A percentile compares a stretch with the other conserved stretches of the same genome.
These are phyloP conservation scores for Pyrus hybrid DNA, from an alignment of 331 rosid genomes.

Conservation along the genomic window DNA sequence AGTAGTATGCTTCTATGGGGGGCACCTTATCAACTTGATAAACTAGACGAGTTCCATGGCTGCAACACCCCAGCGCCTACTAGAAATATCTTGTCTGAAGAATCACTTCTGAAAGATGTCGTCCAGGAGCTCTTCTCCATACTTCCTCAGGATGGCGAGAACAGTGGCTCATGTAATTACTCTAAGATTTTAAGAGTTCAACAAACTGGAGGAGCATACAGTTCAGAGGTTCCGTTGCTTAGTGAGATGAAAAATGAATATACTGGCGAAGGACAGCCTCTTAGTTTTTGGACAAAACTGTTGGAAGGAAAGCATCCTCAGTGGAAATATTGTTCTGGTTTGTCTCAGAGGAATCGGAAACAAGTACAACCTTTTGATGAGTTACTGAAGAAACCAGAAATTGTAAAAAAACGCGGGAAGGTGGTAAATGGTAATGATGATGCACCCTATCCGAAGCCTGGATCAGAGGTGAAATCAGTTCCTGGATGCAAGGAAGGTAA, in stretches of 20 bases:
- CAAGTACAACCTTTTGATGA: constrained; percentile 37
- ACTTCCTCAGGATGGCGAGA: constrained; percentile 40
- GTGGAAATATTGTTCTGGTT: constrained; percentile 55
- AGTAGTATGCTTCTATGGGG: constrained; percentile 73
- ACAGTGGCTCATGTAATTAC: constrained; percentile 22
- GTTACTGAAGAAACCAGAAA: constrained; percentile 21
- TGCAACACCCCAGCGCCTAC: constrained; percentile 15
- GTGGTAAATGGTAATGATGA: constrained; percentile 28
- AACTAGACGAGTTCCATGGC: constrained; percentile 46
- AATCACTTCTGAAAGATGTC: constrained; percentile 29
- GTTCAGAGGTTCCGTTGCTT: constrained; percentile 27
- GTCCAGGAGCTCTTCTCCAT: constrained; percentile 43
- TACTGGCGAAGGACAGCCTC: constrained; percentile 38
- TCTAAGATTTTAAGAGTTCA: constrained; percentile 43
- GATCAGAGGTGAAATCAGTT: constrained; percentile 22
- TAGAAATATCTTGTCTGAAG: constrained; percentile 15
- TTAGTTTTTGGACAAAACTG: constrained; percentile 57
- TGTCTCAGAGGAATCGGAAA: constrained; percentile 66
- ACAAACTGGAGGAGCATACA: constrained; percentile 57
- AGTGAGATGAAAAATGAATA: constrained; percentile 39
- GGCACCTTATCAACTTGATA: constrained; percentile 53
- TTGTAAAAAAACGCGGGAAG: constrained; percentile 52
- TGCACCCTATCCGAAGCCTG: constrained; percentile 29
- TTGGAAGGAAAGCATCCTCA: constrained; percentile 55
- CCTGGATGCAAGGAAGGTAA: constrained; percentile 51